Evolutionary conservation across 1,139 yeast genomes (phyloP).

Genomic region (Kluyveromyces sp.): DNA sequence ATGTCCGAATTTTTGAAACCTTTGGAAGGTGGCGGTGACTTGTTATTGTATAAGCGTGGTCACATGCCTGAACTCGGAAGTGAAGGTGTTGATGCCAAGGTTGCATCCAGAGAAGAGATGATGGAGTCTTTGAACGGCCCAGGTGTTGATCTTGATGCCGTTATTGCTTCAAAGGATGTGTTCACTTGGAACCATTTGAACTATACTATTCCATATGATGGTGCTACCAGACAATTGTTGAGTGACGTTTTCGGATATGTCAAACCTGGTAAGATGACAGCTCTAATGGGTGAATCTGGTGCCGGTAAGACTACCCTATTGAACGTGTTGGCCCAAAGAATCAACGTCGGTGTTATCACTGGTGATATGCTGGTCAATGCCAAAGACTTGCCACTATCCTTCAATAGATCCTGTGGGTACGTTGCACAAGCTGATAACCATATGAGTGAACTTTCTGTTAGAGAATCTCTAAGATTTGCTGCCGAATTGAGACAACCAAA

Average conservation of each 20-base stretch:
- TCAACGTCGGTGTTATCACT: constrained; percentile 51
- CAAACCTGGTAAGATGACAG: constrained; percentile 47
- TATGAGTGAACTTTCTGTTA: constrained; percentile 49
- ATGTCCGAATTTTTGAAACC: constrained; percentile 48
- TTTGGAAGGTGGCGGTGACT: constrained; percentile 51
- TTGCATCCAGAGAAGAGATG: constrained; percentile 40
- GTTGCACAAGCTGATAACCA: constrained; percentile 64
- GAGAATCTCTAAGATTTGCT: constrained; percentile 55
- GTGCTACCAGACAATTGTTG: constrained; percentile 42
- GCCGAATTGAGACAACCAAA: constrained; percentile 53
- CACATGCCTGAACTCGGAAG: constrained; percentile 40
- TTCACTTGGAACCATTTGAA: constrained; percentile 51
- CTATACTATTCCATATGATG: constrained; percentile 46
- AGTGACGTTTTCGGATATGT: constrained; percentile 58
- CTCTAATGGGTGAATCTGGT: constrained; percentile 45
- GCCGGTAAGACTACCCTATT: constrained; percentile 80
- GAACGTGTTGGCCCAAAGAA: constrained; percentile 61
- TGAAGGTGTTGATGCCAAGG: constrained; percentile 38
- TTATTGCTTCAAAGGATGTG: constrained; percentile 37
- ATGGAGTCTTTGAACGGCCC: constrained; percentile 39
- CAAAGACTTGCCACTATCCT: constrained; percentile 42
- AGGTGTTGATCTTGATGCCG: constrained; percentile 35
- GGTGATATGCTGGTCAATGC: constrained; percentile 64
- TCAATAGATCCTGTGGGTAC: constrained; percentile 57
- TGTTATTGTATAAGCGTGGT: constrained; percentile 50